Evolutionary conservation across 1,139 yeast species (phyloP).

Genomic region (Kurtzmaniella quercitrusa): DNA sequence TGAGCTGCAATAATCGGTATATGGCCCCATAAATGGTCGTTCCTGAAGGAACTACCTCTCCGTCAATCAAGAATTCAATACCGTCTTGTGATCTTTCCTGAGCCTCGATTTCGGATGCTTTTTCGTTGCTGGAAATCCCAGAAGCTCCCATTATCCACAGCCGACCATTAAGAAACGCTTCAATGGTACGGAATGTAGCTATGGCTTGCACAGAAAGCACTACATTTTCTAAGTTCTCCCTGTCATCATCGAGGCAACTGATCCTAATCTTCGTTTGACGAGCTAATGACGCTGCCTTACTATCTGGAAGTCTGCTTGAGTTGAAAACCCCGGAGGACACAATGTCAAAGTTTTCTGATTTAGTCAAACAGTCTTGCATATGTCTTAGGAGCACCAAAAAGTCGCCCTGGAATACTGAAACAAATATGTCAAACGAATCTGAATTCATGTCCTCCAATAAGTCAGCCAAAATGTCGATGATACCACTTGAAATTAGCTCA

Average conservation of each 20-base stretch:
- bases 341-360: conserved; percentile 75
- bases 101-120: conserved; percentile 6
- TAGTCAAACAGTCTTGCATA: conserved; percentile 69
- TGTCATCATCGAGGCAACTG: conserved; percentile 20
- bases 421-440: conserved; percentile 42
- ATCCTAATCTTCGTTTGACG: conserved; percentile 66
- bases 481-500: conserved; percentile 69
- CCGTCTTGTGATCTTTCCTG: conserved; percentile 10
- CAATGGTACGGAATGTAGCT: conserved; percentile 75
- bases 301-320: conserved; percentile 9
- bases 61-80: conserved; percentile 50
- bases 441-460: conserved; percentile 30
- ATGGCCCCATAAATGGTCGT: conserved; percentile 81
- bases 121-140: conserved; percentile 6
- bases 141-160: conserved; percentile 22
- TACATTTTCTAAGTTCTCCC: conserved; percentile 34
- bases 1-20: conserved; percentile 46
- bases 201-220: conserved; percentile 81
- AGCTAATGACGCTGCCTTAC: conserved; percentile 60
- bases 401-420: conserved; percentile 38
- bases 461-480: conserved; percentile 45
- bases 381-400: conserved; percentile 46
- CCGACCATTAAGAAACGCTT: conserved; percentile 51
- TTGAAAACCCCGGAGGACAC: conserved; percentile 14
- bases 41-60: conserved; percentile 58